Conservation (phyloP, 108 stramenopile genomes). For the Nitzschia sp. region DNA sequence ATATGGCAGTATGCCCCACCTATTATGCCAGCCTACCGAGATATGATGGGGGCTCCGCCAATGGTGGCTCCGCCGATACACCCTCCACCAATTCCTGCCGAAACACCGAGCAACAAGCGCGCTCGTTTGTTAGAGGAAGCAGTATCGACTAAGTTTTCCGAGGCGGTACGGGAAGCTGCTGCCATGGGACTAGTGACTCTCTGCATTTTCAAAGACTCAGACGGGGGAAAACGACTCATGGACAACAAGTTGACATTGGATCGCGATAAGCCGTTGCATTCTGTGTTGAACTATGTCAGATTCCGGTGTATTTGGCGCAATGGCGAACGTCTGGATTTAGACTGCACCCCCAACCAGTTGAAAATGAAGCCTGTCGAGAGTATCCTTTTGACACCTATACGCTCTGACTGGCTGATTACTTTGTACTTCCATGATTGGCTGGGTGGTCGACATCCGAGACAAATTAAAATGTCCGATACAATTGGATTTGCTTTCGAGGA, state of each 20-base stretch:
- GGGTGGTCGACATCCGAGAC: neutral
- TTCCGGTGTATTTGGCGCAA: constrained; percentile 6
- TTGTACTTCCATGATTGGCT: constrained; percentile 1
- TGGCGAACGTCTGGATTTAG: neutral
- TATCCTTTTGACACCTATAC: neutral
- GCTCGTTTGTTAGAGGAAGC: neutral
- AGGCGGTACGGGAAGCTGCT: neutral
- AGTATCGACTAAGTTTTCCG: neutral
- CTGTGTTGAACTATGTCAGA: constrained; percentile 2
- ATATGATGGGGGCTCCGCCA: neutral
- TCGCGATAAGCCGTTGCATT: neutral
- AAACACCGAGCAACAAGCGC: neutral
- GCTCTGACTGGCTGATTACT: neutral
- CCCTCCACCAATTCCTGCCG: neutral
- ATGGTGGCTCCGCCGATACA: neutral
- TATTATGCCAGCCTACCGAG: neutral
- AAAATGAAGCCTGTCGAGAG: constrained; percentile 3
- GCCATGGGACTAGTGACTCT: neutral
- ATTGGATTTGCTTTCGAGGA: neutral
- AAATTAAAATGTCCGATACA: constrained; percentile 2
- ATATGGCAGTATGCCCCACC: constrained; percentile 1
- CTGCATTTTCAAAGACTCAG: constrained; percentile 2
- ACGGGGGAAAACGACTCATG: constrained; percentile 1
- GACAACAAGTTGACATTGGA: constrained; percentile 10
- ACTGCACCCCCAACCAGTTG: constrained; percentile 6